Base-by-base conservation (phyloP, 106 monocot species). In the Allium sativum region DNA sequence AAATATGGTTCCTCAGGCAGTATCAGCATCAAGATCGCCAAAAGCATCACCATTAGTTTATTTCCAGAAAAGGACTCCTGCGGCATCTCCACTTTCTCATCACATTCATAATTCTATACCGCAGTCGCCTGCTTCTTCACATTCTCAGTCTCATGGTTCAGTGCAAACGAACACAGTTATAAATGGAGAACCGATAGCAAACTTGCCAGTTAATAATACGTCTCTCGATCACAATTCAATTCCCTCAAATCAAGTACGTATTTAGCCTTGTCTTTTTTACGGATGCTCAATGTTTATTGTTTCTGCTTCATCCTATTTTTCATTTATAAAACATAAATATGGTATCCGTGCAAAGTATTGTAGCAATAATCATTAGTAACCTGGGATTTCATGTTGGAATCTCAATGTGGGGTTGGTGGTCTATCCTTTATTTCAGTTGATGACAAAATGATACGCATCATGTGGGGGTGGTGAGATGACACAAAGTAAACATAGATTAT, bases 1-100 rank as follows among this genome's bases (percentile, higher is more conserved):
- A 69, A 78, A 78, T 61, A 78, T 78, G 78, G 18, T 78, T 48
- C 69, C 78, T 0, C 20, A 68, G 46, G 69, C 47, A 69, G 52
- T 43, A 40, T 64, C 68, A 16, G 54, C 73, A 3, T 55, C 77
- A 56, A 55, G 52, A 53, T 69, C 68, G 21, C 62, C 62, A 12
- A 69, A 69, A 59, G 45, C 65, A 54, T 41, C 20, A 45, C 31
- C 73, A 13, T 58, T 69, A 16, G 64, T 69, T 59, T 56, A 77
- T 55, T 61, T 73, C 41, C 69, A 65, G 8, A 17, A 69, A 16
- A 56, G 64, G 48, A 73, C 68, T 65, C 69, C 78, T 55, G 21
- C 58, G 57, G 60, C 65, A 73, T 78, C 78, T 73, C 78, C 65
- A 42, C 64, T 73, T 42, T 78, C 72, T 45, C 68, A 55, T 7